Evolutionary conservation across 805 yeast species (phyloP), one percentile per base, ranked within the genome.

Genomic region (Lachancea sp.): DNA sequence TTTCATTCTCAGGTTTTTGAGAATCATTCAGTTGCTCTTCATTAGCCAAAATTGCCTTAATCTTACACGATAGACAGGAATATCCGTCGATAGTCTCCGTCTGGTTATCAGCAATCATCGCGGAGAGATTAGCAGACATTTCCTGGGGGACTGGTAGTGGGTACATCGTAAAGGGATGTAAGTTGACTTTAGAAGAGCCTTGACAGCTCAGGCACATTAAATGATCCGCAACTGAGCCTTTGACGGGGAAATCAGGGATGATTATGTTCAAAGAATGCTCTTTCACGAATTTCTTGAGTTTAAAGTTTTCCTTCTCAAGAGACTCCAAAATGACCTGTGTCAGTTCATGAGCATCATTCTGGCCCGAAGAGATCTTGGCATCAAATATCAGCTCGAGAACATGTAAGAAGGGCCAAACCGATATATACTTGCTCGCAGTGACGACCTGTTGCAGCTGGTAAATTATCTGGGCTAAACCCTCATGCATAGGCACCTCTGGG

Each of bases 261-360:
- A 34, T 36, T 2, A 39, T 42, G 13, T 52, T 51, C 23, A 51
- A 33, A 1, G 41, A 38, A 8, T 46, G 45, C 9, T 37, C 40
- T 24, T 51, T 51, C 8, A 49, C 49, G 37, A 65, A 65, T 35
- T 63, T 66, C 24, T 57, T 60, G 34, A 79, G 44, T 32, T 61
- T 63, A 8, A 65, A 51, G 48, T 74, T 70, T 55, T 90, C 97
- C 40, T 70, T 71, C 37, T 82, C 78, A 37, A 92, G 65, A 0
- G 90, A 80, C 52, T 89, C 95, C 17, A 90, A 64, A 16, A 89
- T 70, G 38, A 86, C 63, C 56, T 87, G 95, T 22, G 90, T 74
- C 47, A 92, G 69, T 55, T 90, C 98, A 52, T 92, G 97, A 0
- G 97, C 96, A 64, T 90, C 98, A 55, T 90, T 95, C 60, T 92